These are phyloP conservation scores for Mycena capillaripes DNA, from an alignment of 768 basidiomycete genomes.

Conservation along the genomic window DNA sequence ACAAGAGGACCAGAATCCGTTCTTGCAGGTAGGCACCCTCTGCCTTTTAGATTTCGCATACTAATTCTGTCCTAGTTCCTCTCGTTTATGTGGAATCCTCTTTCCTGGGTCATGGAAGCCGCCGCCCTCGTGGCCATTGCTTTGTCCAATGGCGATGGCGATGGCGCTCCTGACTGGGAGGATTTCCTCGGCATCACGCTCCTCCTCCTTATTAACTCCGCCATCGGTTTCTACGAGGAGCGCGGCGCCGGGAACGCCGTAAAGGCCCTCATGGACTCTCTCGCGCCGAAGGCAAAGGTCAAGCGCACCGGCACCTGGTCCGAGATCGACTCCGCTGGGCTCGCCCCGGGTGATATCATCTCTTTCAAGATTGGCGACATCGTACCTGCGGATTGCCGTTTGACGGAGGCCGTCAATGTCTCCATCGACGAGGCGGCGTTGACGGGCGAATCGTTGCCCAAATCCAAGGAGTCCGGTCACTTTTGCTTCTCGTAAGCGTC, in stretches of 20 bases:
- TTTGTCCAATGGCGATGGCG: conserved; percentile 96
- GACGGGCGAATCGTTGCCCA: conserved; percentile 96
- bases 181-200: conserved; percentile 98
- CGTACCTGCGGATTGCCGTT: conserved; percentile 97
- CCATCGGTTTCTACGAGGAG: conserved; percentile 99
- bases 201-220: conserved; percentile 93
- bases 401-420: conserved; percentile 96
- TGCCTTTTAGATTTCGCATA: not conserved
- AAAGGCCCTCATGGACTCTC: conserved; percentile 99
- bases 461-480: conserved; percentile 92
- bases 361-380: conserved; percentile 99
- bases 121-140: conserved; percentile 95
- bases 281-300: conserved; percentile 97
- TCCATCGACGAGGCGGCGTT: conserved; percentile 99
- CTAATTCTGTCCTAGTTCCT: conserved; percentile 69
- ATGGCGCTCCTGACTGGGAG: conserved; percentile 93
- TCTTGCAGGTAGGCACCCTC: conserved; percentile 78
- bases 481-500: conserved; percentile 95
- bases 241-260: conserved; percentile 98
- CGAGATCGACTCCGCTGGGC: conserved; percentile 92
- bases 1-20: conserved; percentile 89
- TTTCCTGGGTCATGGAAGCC: conserved; percentile 99
- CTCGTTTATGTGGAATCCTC: conserved; percentile 99
- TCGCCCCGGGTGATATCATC: conserved; percentile 97
- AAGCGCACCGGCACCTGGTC: conserved; percentile 88